Evolutionary conservation across 306 rosid species (phyloP).

Genomic region (Medicago arabica): DNA sequence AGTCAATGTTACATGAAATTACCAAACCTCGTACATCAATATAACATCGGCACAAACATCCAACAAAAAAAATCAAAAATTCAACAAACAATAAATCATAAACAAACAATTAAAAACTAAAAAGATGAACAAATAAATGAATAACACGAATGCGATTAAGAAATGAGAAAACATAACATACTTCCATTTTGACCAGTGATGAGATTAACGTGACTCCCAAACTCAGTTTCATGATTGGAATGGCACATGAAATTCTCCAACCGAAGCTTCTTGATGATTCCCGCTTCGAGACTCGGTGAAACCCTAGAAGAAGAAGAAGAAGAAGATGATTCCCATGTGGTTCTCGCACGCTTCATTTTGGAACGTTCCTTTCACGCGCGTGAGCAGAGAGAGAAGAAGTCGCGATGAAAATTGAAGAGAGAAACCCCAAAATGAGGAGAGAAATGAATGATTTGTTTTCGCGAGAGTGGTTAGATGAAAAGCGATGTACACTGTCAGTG

Average conservation of each 20-base stretch:
- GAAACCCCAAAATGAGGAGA: not conserved
- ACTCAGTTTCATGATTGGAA: constrained; percentile 66
- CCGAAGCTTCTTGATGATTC: constrained; percentile 66
- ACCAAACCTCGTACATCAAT: not conserved
- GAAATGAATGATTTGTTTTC: not conserved
- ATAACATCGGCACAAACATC: not conserved
- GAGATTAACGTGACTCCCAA: constrained; percentile 76
- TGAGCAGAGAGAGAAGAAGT: not conserved
- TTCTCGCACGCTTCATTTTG: constrained; percentile 22
- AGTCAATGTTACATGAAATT: too few species aligned
- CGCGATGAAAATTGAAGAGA: not conserved
- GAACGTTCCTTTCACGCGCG: not conserved
- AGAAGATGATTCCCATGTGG: constrained; percentile 15
- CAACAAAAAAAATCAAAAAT: not conserved
- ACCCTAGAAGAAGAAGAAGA: constrained; percentile 46
- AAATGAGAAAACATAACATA: constrained; percentile 35
- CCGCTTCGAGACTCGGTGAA: constrained; percentile 50
- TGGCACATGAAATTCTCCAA: constrained; percentile 97
- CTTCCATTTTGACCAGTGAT: constrained; percentile 97
- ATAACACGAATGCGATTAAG: not conserved
- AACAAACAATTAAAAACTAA: not conserved
- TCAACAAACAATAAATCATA: not conserved
- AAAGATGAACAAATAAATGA: not conserved
- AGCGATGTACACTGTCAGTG: not conserved
- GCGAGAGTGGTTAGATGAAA: not conserved